Percentiles rank a stretch among this genome's conserved stretches.
phyloP scores from a whole-genome alignment of 2,329 filamentous ascomycete genomes.

The Dothideomycetes sp. region DNA sequence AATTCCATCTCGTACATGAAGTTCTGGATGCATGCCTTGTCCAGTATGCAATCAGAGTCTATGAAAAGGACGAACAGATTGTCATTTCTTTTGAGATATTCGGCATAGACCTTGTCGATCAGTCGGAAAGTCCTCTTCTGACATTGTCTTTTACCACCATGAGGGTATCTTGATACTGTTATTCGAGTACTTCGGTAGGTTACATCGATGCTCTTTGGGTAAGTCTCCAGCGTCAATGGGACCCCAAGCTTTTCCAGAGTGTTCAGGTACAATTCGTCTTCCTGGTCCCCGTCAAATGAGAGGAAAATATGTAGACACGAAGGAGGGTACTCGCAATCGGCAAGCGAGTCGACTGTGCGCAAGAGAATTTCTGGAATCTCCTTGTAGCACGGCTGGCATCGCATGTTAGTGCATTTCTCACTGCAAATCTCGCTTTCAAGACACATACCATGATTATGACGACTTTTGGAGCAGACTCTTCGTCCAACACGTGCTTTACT shows the following conservation, averaged over 20 bases:
- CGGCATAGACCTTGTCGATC: slow-evolving; percentile 82
- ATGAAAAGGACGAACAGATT: slow-evolving; percentile 95
- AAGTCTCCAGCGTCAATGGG: slow-evolving; percentile 61
- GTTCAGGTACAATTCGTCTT: slow-evolving; percentile 79
- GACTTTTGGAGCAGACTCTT: slow-evolving; percentile 79
- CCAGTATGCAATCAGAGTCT: slow-evolving; percentile 91
- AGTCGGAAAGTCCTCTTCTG: slow-evolving; percentile 89
- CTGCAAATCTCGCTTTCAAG: no score
- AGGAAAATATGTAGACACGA: slow-evolving; percentile 91
- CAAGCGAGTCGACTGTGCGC: slow-evolving; percentile 79
- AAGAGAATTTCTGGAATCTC: slow-evolving; percentile 77
- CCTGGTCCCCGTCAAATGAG: slow-evolving; percentile 83
- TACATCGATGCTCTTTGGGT: slow-evolving; percentile 85
- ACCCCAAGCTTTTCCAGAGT: slow-evolving; percentile 80
- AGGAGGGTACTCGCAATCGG: slow-evolving; percentile 86
- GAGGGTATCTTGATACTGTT: slow-evolving; percentile 82
- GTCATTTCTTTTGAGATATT: slow-evolving; percentile 79
- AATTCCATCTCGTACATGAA: slow-evolving; percentile 99
- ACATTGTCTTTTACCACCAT: slow-evolving; percentile 87
- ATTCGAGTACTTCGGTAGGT: slow-evolving; percentile 72
- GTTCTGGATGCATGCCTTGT: slow-evolving; percentile 85
- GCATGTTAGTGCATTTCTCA: no score
- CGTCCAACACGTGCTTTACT: slow-evolving; percentile 76
- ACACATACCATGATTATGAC: slow-evolving; percentile 96
- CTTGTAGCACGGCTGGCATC: slow-evolving; percentile 92